Percentiles rank a stretch among this genome's conserved stretches.
These are phyloP conservation scores for Colletotrichum tropicale DNA, from an alignment of 2,329 filamentous ascomycete species.

Conservation along the genomic window DNA sequence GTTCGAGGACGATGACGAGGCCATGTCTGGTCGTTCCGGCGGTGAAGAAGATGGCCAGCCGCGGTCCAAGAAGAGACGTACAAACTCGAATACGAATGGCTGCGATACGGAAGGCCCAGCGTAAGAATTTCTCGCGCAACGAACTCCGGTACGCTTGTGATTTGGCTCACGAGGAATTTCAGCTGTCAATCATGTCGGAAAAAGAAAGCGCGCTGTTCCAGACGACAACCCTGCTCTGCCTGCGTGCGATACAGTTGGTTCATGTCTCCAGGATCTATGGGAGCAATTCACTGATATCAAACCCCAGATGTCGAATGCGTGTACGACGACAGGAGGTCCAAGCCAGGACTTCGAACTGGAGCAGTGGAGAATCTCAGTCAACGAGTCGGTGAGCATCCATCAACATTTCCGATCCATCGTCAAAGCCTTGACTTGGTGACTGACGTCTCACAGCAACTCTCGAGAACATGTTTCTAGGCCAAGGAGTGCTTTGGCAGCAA, in stretches of 20 bases:
- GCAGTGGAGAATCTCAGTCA: conserved; percentile 38
- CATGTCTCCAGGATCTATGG: too few relatives aligned
- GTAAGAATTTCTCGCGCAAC: not conserved
- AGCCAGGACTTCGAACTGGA: conserved; percentile 36
- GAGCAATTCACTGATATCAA: not conserved
- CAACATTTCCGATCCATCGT: not conserved
- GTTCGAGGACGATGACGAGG: not conserved
- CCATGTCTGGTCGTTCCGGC: not conserved
- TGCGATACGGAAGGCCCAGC: not conserved
- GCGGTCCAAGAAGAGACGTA: not conserved
- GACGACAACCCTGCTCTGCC: conserved; percentile 45
- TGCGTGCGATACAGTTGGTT: conserved; percentile 36
- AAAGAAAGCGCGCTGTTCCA: conserved; percentile 49
- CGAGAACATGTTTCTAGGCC: conserved; percentile 43
- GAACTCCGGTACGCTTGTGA: too few relatives aligned
- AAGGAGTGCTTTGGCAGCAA: conserved; percentile 39
- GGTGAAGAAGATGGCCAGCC: not conserved
- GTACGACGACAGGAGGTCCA: conserved; percentile 35
- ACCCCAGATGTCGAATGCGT: conserved; percentile 30
- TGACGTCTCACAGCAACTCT: conserved; percentile 23
- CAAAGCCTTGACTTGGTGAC: conserved; percentile 22
- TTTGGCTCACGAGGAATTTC: not conserved
- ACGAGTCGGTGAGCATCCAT: conserved; percentile 18
- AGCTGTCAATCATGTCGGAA: conserved; percentile 46
- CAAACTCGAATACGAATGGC: not conserved